Conservation (phyloP, 2,329 filamentous ascomycete species). For the Chaetoscypha palmicola region DNA sequence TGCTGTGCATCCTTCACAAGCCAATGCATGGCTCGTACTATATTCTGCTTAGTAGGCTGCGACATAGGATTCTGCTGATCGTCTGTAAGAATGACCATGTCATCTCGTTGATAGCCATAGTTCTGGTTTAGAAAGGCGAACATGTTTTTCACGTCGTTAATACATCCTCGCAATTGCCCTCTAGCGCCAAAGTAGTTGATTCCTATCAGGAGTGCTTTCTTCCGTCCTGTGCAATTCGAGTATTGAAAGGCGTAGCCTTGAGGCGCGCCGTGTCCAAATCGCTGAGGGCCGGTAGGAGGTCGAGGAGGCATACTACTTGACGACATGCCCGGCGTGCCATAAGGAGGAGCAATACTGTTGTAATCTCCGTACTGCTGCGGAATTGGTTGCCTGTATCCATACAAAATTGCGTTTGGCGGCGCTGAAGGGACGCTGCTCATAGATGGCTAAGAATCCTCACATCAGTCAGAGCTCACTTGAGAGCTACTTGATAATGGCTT, state of each 20-base stretch:
- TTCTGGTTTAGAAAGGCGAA: constrained; percentile 82
- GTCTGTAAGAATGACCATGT: constrained; percentile 97
- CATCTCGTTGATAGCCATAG: constrained; percentile 86
- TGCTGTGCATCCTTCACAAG: constrained; percentile 85
- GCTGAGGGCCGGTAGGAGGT: constrained; percentile 56
- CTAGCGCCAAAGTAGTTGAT: constrained; percentile 96
- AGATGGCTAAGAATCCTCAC: too few relatives aligned
- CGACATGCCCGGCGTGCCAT: too few relatives aligned
- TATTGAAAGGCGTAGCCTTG: constrained; percentile 79
- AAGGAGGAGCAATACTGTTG: too few relatives aligned
- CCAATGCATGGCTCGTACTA: constrained; percentile 96
- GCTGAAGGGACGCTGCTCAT: too few relatives aligned
- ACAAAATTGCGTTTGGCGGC: too few relatives aligned
- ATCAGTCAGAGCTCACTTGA: too few relatives aligned
- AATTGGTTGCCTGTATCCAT: too few relatives aligned
- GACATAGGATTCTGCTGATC: constrained; percentile 96
- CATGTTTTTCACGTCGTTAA: constrained; percentile 98
- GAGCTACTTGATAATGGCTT: too few relatives aligned
- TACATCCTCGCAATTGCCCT: constrained; percentile 83
- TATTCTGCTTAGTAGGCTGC: constrained; percentile 91
- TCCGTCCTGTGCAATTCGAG: constrained; percentile 77
- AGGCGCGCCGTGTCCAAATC: constrained; percentile 77
- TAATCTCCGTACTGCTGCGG: too few relatives aligned
- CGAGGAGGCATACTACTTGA: too few relatives aligned
- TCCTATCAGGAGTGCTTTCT: constrained; percentile 84